Percentiles rank a stretch among this genome's conserved stretches.
Evolutionary conservation across 148 eudicot genomes (phyloP).

Genomic region (Rhododendron vialii): DNA sequence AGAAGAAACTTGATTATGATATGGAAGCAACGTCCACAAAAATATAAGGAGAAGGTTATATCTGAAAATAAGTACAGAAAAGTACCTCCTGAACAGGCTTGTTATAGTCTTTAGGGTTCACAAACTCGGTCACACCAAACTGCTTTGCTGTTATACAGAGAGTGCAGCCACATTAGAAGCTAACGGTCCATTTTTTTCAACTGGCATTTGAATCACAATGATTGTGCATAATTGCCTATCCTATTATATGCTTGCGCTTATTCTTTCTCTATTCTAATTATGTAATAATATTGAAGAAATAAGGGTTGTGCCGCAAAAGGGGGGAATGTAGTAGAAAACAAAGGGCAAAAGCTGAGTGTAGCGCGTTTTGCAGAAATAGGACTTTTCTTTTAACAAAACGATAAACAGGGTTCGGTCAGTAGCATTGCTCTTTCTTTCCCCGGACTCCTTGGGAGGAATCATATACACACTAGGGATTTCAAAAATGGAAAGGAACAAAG

Average conservation of each 20-base stretch:
- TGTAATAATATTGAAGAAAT: neutral
- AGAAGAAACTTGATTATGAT: neutral
- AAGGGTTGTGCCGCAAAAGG: neutral
- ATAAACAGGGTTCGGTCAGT: too few relatives aligned
- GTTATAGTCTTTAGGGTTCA: slow-evolving; percentile 60
- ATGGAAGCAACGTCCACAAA: neutral
- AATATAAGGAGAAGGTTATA: neutral
- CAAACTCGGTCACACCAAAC: slow-evolving; percentile 70
- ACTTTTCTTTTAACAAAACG: too few relatives aligned
- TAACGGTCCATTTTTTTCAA: neutral
- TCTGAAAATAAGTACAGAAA: neutral
- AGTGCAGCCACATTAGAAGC: neutral
- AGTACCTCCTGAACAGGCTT: slow-evolving; percentile 61
- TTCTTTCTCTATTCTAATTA: neutral
- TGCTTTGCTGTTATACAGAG: slow-evolving; percentile 46
- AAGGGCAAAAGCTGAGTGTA: neutral
- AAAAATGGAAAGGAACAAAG: neutral
- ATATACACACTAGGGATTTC: neutral
- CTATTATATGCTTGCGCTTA: neutral
- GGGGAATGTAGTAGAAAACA: neutral
- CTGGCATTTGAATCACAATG: neutral
- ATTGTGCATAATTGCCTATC: neutral
- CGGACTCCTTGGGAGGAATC: neutral
- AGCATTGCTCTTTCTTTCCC: too few relatives aligned
- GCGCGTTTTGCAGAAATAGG: neutral